These are phyloP conservation scores for Hygrophila difformis DNA, from an alignment of 257 asterid species.

Conservation along the genomic window DNA sequence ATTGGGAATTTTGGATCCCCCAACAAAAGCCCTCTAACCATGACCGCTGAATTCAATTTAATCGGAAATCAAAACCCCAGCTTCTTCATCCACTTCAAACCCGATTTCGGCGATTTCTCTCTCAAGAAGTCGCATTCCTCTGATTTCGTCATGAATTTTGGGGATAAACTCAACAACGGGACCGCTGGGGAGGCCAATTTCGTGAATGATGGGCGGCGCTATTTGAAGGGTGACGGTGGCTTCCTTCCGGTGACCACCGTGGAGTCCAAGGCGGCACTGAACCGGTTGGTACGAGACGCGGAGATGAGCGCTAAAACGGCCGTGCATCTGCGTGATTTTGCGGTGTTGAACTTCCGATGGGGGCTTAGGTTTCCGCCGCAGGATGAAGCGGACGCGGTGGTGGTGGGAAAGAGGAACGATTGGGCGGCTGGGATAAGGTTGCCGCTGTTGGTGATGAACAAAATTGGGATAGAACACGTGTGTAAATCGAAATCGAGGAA, in stretches of 20 bases:
- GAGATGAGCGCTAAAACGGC: constrained; percentile 62
- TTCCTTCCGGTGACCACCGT: constrained; percentile 40
- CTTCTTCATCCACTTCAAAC: constrained; percentile 78
- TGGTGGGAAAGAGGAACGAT: constrained; percentile 32
- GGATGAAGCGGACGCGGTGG: constrained; percentile 37
- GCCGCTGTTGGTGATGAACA: constrained; percentile 75
- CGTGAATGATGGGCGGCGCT: constrained; percentile 23
- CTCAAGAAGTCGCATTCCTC: constrained; percentile 55
- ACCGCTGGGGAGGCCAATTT: constrained; percentile 15
- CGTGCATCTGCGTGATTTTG: constrained; percentile 47
- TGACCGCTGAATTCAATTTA: constrained; percentile 83
- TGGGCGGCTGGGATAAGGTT: constrained; percentile 31
- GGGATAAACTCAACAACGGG: constrained; percentile 22
- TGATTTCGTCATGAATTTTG: constrained; percentile 25
- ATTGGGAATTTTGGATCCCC: constrained; percentile 86
- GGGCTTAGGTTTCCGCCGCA: constrained; percentile 65
- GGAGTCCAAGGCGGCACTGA: constrained; percentile 38
- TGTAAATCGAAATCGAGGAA: constrained; percentile 23
- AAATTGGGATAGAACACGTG: constrained; percentile 76
- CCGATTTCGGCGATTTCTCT: constrained; percentile 72
- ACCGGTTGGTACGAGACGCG: constrained; percentile 37
- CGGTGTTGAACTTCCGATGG: constrained; percentile 73
- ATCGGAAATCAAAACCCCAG: constrained; percentile 65
- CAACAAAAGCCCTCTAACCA: constrained; percentile 61
- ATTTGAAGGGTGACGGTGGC: constrained; percentile 27